Conservation (phyloP, 2,329 filamentous ascomycete genomes). For the Penicillium sclerotiorum region DNA sequence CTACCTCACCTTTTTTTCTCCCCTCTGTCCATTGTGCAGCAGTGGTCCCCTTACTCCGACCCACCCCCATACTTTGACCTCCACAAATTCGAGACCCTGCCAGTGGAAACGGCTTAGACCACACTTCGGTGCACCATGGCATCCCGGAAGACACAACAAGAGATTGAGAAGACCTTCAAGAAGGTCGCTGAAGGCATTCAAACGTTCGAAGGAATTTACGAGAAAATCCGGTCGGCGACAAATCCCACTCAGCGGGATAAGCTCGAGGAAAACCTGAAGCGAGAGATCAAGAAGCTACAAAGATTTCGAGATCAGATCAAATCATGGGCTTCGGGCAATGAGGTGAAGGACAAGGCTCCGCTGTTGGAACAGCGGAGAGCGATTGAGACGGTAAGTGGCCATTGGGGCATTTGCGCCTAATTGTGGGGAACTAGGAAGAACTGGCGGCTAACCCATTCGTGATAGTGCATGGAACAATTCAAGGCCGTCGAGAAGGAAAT, state of each 20-base stretch:
- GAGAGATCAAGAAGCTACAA: slow-evolving; percentile 99
- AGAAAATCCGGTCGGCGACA: slow-evolving; percentile 91
- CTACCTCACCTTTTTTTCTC: not conserved
- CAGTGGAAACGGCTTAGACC: slow-evolving; percentile 27
- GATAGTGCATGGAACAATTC: slow-evolving; percentile 87
- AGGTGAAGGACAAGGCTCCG: slow-evolving; percentile 99
- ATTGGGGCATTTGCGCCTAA: too few species aligned
- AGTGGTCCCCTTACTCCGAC: slow-evolving; percentile 6
- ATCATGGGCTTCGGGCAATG: slow-evolving; percentile 97
- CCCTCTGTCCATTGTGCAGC: slow-evolving; percentile 16
- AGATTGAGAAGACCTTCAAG: slow-evolving; percentile 99
- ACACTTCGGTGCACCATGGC: slow-evolving; percentile 65
- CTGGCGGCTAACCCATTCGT: slow-evolving; percentile 29
- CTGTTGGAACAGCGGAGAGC: slow-evolving; percentile 90
- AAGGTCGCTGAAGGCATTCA: slow-evolving; percentile 91
- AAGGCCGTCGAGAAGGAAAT: slow-evolving; percentile 99
- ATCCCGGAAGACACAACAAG: slow-evolving; percentile 92
- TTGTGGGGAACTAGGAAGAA: too few species aligned
- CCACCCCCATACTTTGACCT: slow-evolving; percentile 13
- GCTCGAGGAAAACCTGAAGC: slow-evolving; percentile 95
- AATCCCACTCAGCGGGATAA: slow-evolving; percentile 98
- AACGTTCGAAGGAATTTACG: slow-evolving; percentile 92
- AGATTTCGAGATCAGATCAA: slow-evolving; percentile 98
- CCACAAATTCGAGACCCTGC: slow-evolving; percentile 19
- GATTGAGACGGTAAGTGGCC: slow-evolving; percentile 80